Base-by-base conservation (phyloP, 352 stramenopile genomes). In the Globisporangium nunn region DNA sequence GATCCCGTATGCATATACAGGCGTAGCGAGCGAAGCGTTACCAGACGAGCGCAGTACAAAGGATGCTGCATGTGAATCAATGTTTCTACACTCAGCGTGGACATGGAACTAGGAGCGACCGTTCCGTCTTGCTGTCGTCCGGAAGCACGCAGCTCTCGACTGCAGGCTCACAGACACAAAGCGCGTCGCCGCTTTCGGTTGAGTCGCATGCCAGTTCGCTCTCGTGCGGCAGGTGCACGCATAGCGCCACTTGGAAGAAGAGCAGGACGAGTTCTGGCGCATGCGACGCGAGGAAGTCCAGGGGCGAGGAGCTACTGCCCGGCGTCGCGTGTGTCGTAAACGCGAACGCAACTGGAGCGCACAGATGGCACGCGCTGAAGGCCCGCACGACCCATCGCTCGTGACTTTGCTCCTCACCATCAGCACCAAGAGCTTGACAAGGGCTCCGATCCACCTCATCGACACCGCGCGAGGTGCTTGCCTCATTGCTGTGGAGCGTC, bases 361-460 rank as follows among this genome's bases (percentile, higher is more conserved):
- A 60, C 1, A 60, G n/a, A 8, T 60, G 54, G 6, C 54, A 60
- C 2, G 54, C 35, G n/a, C 54, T 48, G 28, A 54, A 47, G 4
- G 45, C n/a, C 2, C 29, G 3, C 15, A 60, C 17, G 23, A 49
- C 12, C 39, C 8, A 18, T 2, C 39, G 39, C 2, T 6, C 10
- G 39, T 44, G 23, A 23, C 23, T 14, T 44, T 11, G 37, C 37
- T 12, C 37, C 8, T 39, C 7, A 8, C 0, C 23, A 5, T 30
- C 5, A 4, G 44, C n/a, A 18, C 17, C 3, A 23, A 4, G 4
- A 8, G n/a, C 44, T 6, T 3, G 14, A 28, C 8, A 3, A 7
- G 18, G 5, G 3, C 2, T 28, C 23, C 14, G 41, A 47, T 23
- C 23, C 23, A 23, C 23, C 23, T 17, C 7, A 47, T 18, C 41